Evolutionary conservation across 2,329 filamentous ascomycete species (phyloP).

Genomic region (Diaporthe ilicicola): DNA sequence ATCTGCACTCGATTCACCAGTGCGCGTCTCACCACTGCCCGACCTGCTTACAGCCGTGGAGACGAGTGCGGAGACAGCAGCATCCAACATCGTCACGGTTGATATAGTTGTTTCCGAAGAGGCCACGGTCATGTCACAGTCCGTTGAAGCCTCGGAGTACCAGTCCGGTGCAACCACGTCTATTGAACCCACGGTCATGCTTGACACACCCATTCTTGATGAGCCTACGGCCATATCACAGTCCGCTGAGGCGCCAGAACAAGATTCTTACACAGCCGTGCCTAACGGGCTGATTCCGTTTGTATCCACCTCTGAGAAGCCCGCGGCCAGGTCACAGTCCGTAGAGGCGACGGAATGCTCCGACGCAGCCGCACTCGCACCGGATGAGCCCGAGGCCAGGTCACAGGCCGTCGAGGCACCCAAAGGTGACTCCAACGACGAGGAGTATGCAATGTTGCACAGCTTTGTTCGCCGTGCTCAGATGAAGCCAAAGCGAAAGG

Average conservation of each 20-base stretch:
- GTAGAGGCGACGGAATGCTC: background rate
- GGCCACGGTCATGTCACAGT: background rate
- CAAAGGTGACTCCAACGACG: slow-evolving; percentile 37
- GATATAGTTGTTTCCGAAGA: background rate
- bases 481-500: slow-evolving; percentile 38
- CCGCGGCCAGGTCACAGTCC: background rate
- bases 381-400: background rate
- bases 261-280: background rate
- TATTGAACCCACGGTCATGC: no score
- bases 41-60: background rate
- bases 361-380: no score
- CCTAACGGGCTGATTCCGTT: background rate
- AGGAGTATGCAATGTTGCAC: slow-evolving; percentile 46
- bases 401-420: background rate
- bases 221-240: background rate
- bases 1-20: background rate
- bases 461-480: slow-evolving; percentile 46
- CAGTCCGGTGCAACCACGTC: background rate
- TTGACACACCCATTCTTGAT: background rate
- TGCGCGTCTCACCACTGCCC: no score
- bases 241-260: background rate
- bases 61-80: background rate
- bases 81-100: background rate
- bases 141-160: background rate
- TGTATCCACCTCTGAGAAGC: background rate